phyloP scores from a whole-genome alignment of 176 grass and related monocot species.

The Echinochloa phyllopogon region DNA sequence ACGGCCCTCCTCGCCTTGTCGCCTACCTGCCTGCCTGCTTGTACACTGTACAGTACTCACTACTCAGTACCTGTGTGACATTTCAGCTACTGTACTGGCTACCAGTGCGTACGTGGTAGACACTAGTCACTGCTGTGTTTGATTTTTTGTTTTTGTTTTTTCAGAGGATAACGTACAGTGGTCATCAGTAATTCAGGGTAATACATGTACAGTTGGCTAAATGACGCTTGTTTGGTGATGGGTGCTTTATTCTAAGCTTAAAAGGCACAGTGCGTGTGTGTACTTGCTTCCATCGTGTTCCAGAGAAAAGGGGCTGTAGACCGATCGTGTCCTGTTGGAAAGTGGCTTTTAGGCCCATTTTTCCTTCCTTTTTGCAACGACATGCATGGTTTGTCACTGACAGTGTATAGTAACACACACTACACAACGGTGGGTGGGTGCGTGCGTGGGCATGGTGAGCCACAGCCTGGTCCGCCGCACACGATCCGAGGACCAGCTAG shows the following conservation, averaged over 20 bases:
- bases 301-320: not conserved
- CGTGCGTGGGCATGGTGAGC: not conserved
- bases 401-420: not conserved
- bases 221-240: not conserved
- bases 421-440: not conserved
- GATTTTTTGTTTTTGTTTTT: not conserved
- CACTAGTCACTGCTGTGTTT: not conserved
- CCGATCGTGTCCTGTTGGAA: conserved; percentile 10
- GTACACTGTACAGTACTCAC: no score
- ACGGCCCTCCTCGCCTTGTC: not conserved
- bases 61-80: not conserved
- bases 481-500: conserved; percentile 35
- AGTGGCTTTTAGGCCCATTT: conserved; percentile 27
- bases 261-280: not conserved
- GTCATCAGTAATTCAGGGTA: not conserved
- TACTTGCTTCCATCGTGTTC: conserved; percentile 28
- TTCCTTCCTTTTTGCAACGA: not conserved
- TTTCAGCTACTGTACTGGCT: not conserved
- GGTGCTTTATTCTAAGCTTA: not conserved
- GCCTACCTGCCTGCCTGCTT: not conserved
- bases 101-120: not conserved
- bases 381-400: conserved; percentile 12
- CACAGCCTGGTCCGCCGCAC: conserved; percentile 17
- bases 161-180: not conserved
- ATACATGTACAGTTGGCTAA: not conserved